Conservation (phyloP, 1,139 yeast species). For the Groenewaldozyma auringiensis region DNA sequence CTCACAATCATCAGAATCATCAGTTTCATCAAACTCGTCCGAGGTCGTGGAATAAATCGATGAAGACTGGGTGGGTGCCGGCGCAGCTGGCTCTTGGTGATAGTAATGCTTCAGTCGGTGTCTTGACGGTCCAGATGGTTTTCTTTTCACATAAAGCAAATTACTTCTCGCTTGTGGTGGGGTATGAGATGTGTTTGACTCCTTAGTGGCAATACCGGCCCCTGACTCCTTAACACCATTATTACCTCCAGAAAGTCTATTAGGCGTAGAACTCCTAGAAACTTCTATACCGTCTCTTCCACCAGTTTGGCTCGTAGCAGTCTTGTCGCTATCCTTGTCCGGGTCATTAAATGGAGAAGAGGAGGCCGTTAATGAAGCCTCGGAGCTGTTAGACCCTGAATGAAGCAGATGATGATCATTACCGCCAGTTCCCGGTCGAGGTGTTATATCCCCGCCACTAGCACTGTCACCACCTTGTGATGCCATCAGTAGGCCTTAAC, state of each 20-base stretch:
- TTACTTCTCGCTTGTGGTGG: not conserved
- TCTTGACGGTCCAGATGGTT: not conserved
- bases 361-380: constrained; percentile 4
- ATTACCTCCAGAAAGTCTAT: not conserved
- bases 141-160: not conserved
- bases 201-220: not conserved
- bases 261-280: not conserved
- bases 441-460: not conserved
- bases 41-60: not conserved
- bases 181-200: not conserved
- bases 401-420: not conserved
- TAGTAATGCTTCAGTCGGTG: too few relatives aligned
- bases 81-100: too few relatives aligned
- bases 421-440: not conserved
- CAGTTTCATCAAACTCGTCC: constrained; percentile 1
- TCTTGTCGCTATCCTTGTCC: not conserved
- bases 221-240: not conserved
- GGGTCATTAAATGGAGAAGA: constrained; percentile 2
- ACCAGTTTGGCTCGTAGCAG: not conserved
- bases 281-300: not conserved
- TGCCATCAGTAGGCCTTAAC: not conserved
- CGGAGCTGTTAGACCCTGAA: not conserved
- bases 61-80: not conserved
- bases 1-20: not conserved
- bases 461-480: not conserved